Percentiles rank a stretch among this genome's conserved stretches.
Conservation (phyloP, 2,329 filamentous ascomycete genomes). For the Trichoderma atroviride region DNA sequence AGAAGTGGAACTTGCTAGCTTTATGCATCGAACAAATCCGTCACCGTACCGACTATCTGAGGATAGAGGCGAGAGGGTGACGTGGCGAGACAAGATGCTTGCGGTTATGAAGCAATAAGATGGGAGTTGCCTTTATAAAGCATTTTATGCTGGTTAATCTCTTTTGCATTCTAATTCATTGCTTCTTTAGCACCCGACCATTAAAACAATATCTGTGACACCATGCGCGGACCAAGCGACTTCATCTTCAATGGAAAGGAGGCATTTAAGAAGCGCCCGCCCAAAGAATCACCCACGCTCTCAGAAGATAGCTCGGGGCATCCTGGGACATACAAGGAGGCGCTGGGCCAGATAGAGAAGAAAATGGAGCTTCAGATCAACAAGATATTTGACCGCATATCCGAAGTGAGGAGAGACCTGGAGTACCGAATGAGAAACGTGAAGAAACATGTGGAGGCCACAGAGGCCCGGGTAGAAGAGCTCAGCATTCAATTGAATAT, state of each 20-base stretch:
- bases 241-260: neutral
- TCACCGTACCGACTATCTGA: neutral
- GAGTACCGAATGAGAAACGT: neutral
- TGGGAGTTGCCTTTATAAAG: neutral
- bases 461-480: neutral
- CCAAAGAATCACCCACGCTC: neutral
- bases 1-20: neutral
- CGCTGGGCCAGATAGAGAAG: neutral
- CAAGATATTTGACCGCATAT: neutral
- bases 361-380: neutral
- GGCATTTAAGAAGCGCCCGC: neutral
- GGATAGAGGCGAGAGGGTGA: neutral
- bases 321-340: neutral
- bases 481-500: neutral
- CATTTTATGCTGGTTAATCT: neutral
- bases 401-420: neutral
- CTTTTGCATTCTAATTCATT: neutral
- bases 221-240: neutral
- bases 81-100: neutral
- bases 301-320: neutral
- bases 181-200: neutral
- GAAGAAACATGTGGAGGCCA: neutral
- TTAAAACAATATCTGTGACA: neutral
- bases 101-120: neutral
- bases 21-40: neutral